Base-by-base conservation (phyloP, 108 stramenopile species). In the Skeletonema grethae region DNA sequence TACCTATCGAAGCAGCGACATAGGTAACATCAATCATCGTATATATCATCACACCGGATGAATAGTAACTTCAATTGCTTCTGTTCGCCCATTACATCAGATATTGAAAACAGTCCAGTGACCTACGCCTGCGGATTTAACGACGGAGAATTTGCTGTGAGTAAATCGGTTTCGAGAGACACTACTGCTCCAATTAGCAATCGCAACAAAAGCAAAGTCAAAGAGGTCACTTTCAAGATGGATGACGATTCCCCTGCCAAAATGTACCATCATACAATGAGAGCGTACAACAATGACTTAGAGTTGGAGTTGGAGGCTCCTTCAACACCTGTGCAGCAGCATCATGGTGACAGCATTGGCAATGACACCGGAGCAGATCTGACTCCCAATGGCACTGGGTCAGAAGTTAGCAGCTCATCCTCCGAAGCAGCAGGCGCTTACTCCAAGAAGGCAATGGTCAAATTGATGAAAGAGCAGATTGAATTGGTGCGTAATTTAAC, bases 401-500 rank as follows among this genome's bases (percentile, higher is more conserved):
- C 36, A 38, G 36, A 9, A 38, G 46, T 18, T 11, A 18, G 16
- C 16, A 48, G 5, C 16, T 48, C 46, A n/a, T 48, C 46, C 4
- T 48, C 46, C 16, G 46, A 48, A 7, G 46, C 46, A 18, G 46
- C 46, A 5, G 46, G 46, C 18, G 46, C 46, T 5, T 48, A 48
- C 6, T 75, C 76, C 64, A 82, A 82, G 31, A 35, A 72, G 24
- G 48, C 63, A n/a, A 65, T 82, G 35, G 50, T 82, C 12, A 65
- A 56, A 32, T 30, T 82, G 13, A 77, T 82, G 76, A 30, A 60
- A 0, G 80, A 82, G 60, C 80, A 82, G 39, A 43, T 82, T 24
- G 71, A 82, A 13, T 22, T 82, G 12, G 80, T 82, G 20, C 38
- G 76, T 3, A 45, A 18, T 6, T 65, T 82, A 64, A 82, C 80